A percentile compares a stretch with the other conserved stretches of the same genome.
These are phyloP conservation scores for Chiua virens DNA, from an alignment of 768 basidiomycete genomes.

Conservation along the genomic window DNA sequence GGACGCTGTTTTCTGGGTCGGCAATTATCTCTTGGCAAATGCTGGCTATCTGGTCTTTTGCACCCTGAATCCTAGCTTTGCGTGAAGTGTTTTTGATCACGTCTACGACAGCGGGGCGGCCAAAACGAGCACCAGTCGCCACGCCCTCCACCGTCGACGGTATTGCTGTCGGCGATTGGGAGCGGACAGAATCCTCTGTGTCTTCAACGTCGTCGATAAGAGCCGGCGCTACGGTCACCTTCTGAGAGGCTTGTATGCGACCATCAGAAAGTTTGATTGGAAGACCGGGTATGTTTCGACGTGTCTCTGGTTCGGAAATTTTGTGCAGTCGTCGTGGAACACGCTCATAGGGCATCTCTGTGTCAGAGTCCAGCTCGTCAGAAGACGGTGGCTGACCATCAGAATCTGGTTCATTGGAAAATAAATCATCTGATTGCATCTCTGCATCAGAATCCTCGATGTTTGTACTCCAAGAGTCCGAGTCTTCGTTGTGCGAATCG, in stretches of 20 bases:
- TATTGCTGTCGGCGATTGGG: conserved; percentile 26
- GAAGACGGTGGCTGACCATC: conserved; percentile 5
- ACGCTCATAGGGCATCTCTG: conserved; percentile 75
- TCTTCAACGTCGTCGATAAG: conserved; percentile 30
- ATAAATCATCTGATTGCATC: conserved; percentile 10
- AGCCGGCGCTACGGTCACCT: conserved; percentile 18
- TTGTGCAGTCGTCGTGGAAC: conserved; percentile 56
- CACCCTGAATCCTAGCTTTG: conserved; percentile 64
- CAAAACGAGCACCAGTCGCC: conserved; percentile 83
- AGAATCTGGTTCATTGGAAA: conserved; percentile 10
- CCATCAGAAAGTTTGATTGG: conserved; percentile 90
- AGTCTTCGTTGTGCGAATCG: conserved; percentile 64
- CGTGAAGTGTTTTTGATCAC: conserved; percentile 68
- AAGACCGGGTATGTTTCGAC: conserved; percentile 57
- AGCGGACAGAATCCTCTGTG: conserved; percentile 37
- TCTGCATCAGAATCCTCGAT: conserved; percentile 35
- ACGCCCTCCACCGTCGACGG: conserved; percentile 59
- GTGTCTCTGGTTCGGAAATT: conserved; percentile 45
- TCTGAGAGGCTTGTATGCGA: conserved; percentile 61
- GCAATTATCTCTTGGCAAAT: conserved; percentile 93
- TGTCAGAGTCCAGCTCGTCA: conserved; percentile 44
- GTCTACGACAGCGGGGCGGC: conserved; percentile 76
- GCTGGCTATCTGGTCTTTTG: conserved; percentile 91
- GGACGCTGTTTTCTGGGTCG: conserved; percentile 93
- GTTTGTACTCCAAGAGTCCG: conserved; percentile 49